Evolutionary conservation across 2,329 filamentous ascomycete species (phyloP), one percentile per base, ranked within the genome.

Genomic region (Colletotrichum sansevieriae): DNA sequence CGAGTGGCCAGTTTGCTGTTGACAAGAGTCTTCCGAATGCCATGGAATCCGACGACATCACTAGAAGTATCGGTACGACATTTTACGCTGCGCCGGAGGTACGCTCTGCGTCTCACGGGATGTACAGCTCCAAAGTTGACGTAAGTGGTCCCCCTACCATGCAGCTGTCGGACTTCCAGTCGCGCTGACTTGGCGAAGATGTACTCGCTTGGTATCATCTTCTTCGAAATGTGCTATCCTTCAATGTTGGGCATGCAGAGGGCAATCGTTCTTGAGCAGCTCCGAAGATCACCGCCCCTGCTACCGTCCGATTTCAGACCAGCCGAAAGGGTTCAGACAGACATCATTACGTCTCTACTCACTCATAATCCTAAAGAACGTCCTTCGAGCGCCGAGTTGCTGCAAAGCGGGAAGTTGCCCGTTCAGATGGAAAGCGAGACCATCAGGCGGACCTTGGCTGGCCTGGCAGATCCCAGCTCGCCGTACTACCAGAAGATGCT

Each of bases 141-240:
- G 89, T 91, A 79, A 83, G 89, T 84, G 29, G 46, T 10, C 12
- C 13, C 10, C 13, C 13, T 4, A 15, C 15, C 22, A 15, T 2
- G 12, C 18, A 12, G 29, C 29, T 8, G 29, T 29, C 29, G 29
- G 8, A 2, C 8, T 29, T 9, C 6, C 6, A 29, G 29, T 3
- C 29, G 29, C 29, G 29, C 29, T 29, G 29, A 29, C 29, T 29
- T 7, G 41, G 0, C 64, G 90, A 29, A 29, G 87, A 98, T 99
- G 95, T 99, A 96, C 77, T 98, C 95, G 0, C 85, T 99, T 47
- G 96, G 96, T 0, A 92, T 99, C 71, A 98, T 99, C 65, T 97
- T 99, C 81, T 98, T 98, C 73, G 96, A 99, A 79, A 99, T 99
- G 96, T 97, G 92, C 75, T 95, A 90, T 72, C 80, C 83, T 39